These are phyloP conservation scores for Talaromyces sp. DNA, from an alignment of 2,329 filamentous ascomycete genomes.

Conservation along the genomic window DNA sequence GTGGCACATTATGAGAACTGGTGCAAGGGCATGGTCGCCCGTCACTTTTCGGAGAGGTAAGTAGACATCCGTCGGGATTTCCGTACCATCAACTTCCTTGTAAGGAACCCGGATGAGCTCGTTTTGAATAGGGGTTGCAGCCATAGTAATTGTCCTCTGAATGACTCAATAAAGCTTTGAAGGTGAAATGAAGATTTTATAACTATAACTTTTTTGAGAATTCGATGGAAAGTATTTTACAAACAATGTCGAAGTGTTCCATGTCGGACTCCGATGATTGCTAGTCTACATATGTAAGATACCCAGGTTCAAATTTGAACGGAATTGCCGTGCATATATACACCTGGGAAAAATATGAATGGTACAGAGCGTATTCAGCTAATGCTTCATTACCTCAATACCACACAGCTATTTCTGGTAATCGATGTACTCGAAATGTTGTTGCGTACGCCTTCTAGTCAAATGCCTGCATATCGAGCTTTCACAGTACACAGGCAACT, in stretches of 20 bases:
- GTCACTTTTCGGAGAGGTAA: not conserved
- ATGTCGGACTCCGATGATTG: not conserved
- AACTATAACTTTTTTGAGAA: not conserved
- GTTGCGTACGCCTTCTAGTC: too few relatives aligned
- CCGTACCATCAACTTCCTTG: not conserved
- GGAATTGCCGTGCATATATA: not conserved
- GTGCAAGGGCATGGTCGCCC: not conserved
- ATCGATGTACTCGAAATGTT: too few relatives aligned
- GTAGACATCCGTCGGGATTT: not conserved
- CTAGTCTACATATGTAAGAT: not conserved
- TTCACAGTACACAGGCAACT: not conserved
- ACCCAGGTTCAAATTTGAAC: not conserved
- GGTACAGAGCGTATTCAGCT: not conserved
- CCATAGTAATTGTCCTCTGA: not conserved
- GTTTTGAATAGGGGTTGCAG: not conserved
- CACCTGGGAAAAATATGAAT: not conserved
- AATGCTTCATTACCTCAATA: not conserved
- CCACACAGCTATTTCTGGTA: not conserved
- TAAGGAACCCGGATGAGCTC: not conserved
- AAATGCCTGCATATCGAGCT: too few relatives aligned
- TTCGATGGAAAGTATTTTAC: not conserved
- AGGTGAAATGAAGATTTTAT: not conserved
- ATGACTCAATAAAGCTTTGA: not conserved
- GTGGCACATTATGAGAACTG: not conserved
- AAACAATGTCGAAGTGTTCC: not conserved